phyloP scores from a whole-genome alignment of 2,329 filamentous ascomycete genomes.

The Cordyceps sp. region DNA sequence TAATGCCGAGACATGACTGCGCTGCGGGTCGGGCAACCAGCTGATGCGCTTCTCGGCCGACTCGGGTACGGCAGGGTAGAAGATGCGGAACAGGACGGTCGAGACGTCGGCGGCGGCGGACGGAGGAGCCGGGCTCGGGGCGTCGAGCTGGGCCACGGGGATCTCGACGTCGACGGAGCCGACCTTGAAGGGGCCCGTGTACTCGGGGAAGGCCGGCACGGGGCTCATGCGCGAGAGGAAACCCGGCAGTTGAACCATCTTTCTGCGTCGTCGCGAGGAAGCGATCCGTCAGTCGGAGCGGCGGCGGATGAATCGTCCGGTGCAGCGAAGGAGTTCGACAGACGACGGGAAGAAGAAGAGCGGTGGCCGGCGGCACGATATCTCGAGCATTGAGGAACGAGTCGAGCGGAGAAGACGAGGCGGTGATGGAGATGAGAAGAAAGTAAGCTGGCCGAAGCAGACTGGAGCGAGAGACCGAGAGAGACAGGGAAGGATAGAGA shows the following conservation, averaged over 20 bases:
- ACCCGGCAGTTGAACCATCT: slow-evolving; percentile 26
- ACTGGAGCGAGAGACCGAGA: no score
- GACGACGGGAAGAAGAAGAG: no score
- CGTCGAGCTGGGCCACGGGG: slow-evolving; percentile 41
- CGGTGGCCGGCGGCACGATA: no score
- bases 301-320: no score
- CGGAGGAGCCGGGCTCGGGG: slow-evolving; percentile 33
- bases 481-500: no score
- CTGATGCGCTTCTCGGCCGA: slow-evolving; percentile 42
- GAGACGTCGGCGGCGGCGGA: slow-evolving; percentile 37
- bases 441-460: no score
- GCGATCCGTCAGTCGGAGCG: no score
- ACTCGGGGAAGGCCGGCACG: slow-evolving; percentile 55
- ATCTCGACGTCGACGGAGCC: slow-evolving; percentile 71
- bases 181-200: slow-evolving; percentile 63
- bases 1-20: slow-evolving; percentile 58
- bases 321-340: no score
- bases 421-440: no score
- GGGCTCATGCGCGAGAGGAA: slow-evolving; percentile 45
- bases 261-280: no score
- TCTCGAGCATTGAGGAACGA: no score
- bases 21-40: slow-evolving; percentile 67
- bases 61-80: slow-evolving; percentile 51
- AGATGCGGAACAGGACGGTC: slow-evolving; percentile 68
- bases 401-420: no score